Evolutionary conservation across 2,329 filamentous ascomycete species (phyloP).

Genomic region (Didymella glomerata): DNA sequence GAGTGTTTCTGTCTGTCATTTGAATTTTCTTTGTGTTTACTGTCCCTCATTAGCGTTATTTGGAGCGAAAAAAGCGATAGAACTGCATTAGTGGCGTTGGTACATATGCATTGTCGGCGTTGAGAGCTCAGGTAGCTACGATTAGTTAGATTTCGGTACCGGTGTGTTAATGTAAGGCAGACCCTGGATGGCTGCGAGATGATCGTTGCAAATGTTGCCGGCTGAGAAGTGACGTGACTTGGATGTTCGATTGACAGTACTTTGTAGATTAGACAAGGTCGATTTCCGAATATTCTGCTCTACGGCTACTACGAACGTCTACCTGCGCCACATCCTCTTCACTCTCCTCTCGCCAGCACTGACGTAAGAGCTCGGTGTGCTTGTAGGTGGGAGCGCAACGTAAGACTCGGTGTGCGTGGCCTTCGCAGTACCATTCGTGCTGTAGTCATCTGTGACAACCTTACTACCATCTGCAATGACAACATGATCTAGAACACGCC

Average conservation of each 20-base stretch:
- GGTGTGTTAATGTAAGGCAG: background rate
- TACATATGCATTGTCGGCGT: constrained; percentile 20
- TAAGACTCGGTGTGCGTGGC: constrained; percentile 45
- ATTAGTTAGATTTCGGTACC: constrained; percentile 2
- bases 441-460: constrained; percentile 39
- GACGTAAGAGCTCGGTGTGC: constrained; percentile 27
- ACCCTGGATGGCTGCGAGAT: constrained; percentile 1
- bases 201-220: background rate
- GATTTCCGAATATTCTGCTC: background rate
- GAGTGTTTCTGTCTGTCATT: background rate
- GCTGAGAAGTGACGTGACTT: background rate
- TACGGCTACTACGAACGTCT: background rate
- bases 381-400: constrained; percentile 40
- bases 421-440: constrained; percentile 43
- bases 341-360: constrained; percentile 12
- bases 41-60: constrained; percentile 13
- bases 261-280: too few species aligned
- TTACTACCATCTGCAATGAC: constrained; percentile 43
- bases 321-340: constrained; percentile 12
- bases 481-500: constrained; percentile 37
- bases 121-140: constrained; percentile 14
- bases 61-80: constrained; percentile 19
- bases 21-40: background rate
- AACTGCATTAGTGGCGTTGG: constrained; percentile 21
- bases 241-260: background rate